Evolutionary conservation across 2,329 filamentous ascomycete species (phyloP).

Genomic region (Aspergillus viridinutans): DNA sequence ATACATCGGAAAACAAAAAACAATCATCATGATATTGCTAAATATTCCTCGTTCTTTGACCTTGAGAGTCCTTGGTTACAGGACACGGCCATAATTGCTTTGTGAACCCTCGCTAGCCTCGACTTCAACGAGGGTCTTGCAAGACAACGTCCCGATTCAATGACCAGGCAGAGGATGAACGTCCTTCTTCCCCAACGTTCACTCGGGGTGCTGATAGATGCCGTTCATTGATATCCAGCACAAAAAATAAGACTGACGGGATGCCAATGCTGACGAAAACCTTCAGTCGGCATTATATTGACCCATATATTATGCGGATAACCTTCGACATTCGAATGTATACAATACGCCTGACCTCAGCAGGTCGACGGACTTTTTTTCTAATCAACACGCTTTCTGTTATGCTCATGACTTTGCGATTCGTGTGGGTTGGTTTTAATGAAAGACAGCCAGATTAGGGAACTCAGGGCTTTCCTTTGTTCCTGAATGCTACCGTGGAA

Average conservation of each 20-base stretch:
- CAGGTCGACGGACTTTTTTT: too few relatives aligned
- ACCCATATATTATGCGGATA: too few relatives aligned
- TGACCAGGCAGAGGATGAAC: not conserved
- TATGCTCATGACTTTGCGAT: too few relatives aligned
- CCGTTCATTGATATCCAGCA: too few relatives aligned
- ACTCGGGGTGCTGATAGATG: too few relatives aligned
- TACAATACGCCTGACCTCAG: too few relatives aligned
- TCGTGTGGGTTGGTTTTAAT: not conserved
- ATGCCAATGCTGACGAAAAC: too few relatives aligned
- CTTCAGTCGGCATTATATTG: too few relatives aligned
- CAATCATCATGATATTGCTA: not conserved
- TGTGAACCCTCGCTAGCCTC: not conserved
- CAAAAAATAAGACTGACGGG: too few relatives aligned
- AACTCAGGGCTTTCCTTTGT: not conserved
- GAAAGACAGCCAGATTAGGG: not conserved
- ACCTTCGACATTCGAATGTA: too few relatives aligned
- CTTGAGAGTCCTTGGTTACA: not conserved
- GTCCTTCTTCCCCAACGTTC: too few relatives aligned
- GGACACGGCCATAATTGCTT: not conserved
- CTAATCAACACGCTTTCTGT: too few relatives aligned
- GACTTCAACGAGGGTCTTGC: not conserved
- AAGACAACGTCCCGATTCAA: not conserved
- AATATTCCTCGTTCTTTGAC: not conserved
- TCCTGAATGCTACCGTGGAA: not conserved
- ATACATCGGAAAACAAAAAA: not conserved